Conservation (phyloP, 305 asterid genomes). For the Fraxinus paxiana region DNA sequence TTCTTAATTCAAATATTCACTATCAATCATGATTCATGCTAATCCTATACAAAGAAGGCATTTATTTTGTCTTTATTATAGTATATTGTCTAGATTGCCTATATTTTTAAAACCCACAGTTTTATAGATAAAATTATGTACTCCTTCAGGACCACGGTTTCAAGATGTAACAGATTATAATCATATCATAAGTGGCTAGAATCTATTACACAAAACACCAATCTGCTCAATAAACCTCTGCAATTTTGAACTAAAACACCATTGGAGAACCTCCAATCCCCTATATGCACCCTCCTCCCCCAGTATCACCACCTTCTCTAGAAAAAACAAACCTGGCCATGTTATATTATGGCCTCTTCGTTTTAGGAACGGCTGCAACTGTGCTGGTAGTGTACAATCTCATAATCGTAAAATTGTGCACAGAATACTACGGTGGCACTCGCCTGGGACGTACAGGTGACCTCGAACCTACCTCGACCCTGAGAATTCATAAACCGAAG, state of each 20-base stretch:
- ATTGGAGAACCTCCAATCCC: slow-evolving; percentile 32
- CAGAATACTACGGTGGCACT: background rate
- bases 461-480: slow-evolving; percentile 3
- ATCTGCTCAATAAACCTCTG: background rate
- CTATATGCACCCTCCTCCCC: slow-evolving; percentile 18
- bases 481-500: slow-evolving; percentile 14
- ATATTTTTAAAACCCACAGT: background rate
- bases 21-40: background rate
- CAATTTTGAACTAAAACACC: background rate
- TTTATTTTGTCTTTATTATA: background rate
- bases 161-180: background rate
- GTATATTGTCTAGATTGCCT: background rate
- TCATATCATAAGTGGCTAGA: slow-evolving; percentile 8
- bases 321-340: slow-evolving; percentile 32
- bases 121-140: background rate
- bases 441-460: background rate
- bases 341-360: slow-evolving; percentile 62
- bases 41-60: background rate
- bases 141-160: slow-evolving; percentile 26
- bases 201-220: background rate
- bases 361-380: slow-evolving; percentile 47
- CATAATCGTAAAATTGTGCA: slow-evolving; percentile 47
- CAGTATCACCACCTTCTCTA: slow-evolving; percentile 20
- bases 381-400: slow-evolving; percentile 53
- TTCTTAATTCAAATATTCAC: no score